Conservation (phyloP, 2,329 filamentous ascomycete species). For the Myriosclerotinia curreyana region DNA sequence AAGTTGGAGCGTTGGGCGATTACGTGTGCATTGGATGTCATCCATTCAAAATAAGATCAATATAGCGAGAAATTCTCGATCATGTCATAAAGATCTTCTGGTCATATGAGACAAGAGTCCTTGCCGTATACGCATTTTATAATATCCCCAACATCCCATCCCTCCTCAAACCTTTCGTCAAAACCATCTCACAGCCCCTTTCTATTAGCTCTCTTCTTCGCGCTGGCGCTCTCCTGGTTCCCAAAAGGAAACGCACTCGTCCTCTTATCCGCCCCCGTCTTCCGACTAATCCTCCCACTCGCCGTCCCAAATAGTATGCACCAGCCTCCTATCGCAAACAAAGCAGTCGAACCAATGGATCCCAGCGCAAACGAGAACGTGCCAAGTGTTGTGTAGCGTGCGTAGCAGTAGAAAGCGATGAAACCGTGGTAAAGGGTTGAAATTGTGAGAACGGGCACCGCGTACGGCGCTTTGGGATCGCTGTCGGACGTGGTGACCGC, state of each 20-base stretch:
- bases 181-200: slow-evolving; percentile 13
- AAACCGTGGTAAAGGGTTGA: slow-evolving; percentile 56
- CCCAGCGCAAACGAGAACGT: slow-evolving; percentile 53
- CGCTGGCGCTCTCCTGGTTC: slow-evolving; percentile 48
- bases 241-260: slow-evolving; percentile 64
- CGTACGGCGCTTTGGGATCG: slow-evolving; percentile 53
- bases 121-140: not conserved
- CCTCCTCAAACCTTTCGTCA: not conserved
- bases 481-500: slow-evolving; percentile 44
- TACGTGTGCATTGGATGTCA: no score
- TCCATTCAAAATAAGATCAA: no score
- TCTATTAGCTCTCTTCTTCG: slow-evolving; percentile 32
- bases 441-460: slow-evolving; percentile 57
- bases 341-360: slow-evolving; percentile 46
- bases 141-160: not conserved
- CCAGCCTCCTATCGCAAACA: slow-evolving; percentile 60
- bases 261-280: slow-evolving; percentile 65
- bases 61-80: not conserved
- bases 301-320: slow-evolving; percentile 49
- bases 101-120: not conserved
- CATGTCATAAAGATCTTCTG: not conserved
- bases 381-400: slow-evolving; percentile 51
- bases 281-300: slow-evolving; percentile 55
- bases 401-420: slow-evolving; percentile 58
- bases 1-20: no score